Conservation (phyloP, 2,329 filamentous ascomycete species). For the Stachybotrys chlorohalonatus region DNA sequence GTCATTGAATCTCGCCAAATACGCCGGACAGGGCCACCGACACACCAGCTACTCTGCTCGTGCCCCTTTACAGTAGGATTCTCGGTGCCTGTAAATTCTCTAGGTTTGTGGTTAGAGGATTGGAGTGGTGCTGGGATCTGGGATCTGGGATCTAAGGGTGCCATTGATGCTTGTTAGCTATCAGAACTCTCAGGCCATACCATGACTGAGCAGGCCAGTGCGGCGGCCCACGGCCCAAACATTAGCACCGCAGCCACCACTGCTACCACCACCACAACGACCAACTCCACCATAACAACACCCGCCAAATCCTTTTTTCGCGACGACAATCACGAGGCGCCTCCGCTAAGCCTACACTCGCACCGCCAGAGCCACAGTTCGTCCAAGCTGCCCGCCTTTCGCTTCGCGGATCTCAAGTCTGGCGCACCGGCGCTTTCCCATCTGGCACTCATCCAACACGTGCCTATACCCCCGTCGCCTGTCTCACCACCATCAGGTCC, state of each 20-base stretch:
- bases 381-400: slow-evolving; percentile 46
- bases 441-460: slow-evolving; percentile 1
- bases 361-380: slow-evolving; percentile 46
- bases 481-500: slow-evolving; percentile 17
- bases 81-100: too few species aligned
- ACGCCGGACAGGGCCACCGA: too few species aligned
- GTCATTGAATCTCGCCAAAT: too few species aligned
- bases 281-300: slow-evolving; percentile 5
- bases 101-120: too few species aligned
- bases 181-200: too few species aligned
- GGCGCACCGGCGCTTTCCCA: slow-evolving; percentile 14
- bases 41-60: too few species aligned
- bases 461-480: slow-evolving; percentile 6
- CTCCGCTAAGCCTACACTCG: slow-evolving; percentile 22
- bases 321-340: background rate
- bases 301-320: slow-evolving; percentile 1
- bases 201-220: too few species aligned
- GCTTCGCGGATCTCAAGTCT: slow-evolving; percentile 38
- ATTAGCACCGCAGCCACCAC: slow-evolving; percentile 6
- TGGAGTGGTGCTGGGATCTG: too few species aligned
- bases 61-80: too few species aligned
- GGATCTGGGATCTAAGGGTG: too few species aligned
- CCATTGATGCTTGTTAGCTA: too few species aligned
- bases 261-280: slow-evolving; percentile 3
- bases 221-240: too few species aligned